Percentiles rank a stretch among this genome's conserved stretches.
These are phyloP conservation scores for Trichocladium uniseriatum DNA, from an alignment of 495 filamentous ascomycete genomes.

Conservation along the genomic window DNA sequence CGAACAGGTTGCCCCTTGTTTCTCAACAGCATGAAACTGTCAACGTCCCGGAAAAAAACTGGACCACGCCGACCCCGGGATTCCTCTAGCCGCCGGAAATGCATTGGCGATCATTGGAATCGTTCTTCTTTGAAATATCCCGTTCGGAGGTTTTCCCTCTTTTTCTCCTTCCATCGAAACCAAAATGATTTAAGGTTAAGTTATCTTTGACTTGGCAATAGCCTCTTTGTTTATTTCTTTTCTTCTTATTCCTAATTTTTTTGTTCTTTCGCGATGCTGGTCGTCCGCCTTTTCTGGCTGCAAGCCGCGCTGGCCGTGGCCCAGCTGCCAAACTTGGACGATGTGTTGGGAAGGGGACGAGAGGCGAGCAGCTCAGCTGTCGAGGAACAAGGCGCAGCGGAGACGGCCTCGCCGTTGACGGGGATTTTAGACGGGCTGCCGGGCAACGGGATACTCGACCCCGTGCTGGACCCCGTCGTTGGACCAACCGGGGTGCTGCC, in stretches of 20 bases:
- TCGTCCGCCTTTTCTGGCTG: constrained; percentile 23
- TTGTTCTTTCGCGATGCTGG: constrained; percentile 20
- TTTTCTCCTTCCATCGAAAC: background rate
- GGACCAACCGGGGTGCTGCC: constrained; percentile 1
- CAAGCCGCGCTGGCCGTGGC: constrained; percentile 21
- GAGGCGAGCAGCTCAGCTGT: background rate
- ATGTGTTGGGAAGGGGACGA: constrained; percentile 7
- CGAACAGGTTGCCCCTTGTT: background rate
- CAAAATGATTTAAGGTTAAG: constrained; percentile 2
- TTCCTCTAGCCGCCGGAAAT: background rate
- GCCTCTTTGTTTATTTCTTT: constrained; percentile 8
- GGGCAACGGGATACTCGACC: background rate
- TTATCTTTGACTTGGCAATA: constrained; percentile 1
- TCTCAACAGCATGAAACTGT: background rate
- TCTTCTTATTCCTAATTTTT: constrained; percentile 1
- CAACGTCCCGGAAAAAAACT: constrained; percentile 1
- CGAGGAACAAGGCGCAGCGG: background rate
- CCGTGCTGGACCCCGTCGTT: background rate
- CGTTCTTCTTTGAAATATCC: background rate
- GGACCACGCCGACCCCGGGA: background rate
- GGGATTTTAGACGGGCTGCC: background rate
- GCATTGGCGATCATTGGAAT: constrained; percentile 5
- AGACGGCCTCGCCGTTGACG: background rate
- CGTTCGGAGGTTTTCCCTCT: background rate
- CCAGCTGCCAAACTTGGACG: constrained; percentile 13